These are phyloP conservation scores for Barnettozyma vustinii DNA, from an alignment of 805 yeast genomes.

Conservation along the genomic window DNA sequence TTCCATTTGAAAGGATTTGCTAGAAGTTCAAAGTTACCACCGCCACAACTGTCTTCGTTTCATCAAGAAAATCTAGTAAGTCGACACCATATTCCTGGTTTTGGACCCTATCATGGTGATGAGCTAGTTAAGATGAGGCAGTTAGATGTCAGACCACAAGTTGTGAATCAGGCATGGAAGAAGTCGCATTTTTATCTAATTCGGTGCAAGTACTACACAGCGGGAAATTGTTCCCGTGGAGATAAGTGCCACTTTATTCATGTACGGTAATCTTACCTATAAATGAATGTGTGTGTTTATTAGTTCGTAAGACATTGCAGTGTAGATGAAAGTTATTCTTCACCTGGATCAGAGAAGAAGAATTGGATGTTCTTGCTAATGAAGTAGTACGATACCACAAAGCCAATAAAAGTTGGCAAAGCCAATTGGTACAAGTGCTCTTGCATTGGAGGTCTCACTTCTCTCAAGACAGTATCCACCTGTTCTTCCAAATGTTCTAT, in stretches of 20 bases:
- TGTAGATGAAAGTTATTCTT: conserved; percentile 1
- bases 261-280: neutral
- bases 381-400: conserved; percentile 2
- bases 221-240: conserved; percentile 1
- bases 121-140: conserved; percentile 1
- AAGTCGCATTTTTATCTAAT: neutral
- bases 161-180: neutral
- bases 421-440: conserved; percentile 7
- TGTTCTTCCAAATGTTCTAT: conserved; percentile 38
- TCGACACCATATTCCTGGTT: neutral
- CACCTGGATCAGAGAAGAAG: conserved; percentile 11
- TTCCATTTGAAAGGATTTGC: neutral
- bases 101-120: neutral
- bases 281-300: neutral
- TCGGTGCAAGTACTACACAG: conserved; percentile 1
- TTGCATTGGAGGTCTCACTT: conserved; percentile 10
- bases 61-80: neutral
- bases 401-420: conserved; percentile 5
- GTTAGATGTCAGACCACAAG: conserved; percentile 8
- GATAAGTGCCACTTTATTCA: conserved; percentile 10
- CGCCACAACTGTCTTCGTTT: neutral
- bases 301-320: neutral
- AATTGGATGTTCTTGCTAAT: conserved; percentile 1
- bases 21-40: neutral
- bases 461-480: conserved; percentile 32